phyloP scores from a whole-genome alignment of 1,284 basidiomycete genomes.

The Schizophyllum amplum region DNA sequence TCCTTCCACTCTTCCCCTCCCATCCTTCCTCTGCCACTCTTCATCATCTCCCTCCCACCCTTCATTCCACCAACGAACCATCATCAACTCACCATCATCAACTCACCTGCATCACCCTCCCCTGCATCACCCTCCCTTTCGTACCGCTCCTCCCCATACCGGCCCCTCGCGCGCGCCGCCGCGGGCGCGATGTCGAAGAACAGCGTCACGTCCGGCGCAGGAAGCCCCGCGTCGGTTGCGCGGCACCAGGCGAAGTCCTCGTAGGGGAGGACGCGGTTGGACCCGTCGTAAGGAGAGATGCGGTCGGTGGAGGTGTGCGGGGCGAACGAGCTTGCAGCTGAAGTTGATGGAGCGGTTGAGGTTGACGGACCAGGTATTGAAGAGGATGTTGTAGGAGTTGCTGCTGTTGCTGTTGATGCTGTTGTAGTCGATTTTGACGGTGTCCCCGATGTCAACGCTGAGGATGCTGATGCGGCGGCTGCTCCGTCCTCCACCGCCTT shows the following conservation, averaged over 20 bases:
- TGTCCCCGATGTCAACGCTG: not conserved
- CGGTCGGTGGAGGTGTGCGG: too few species aligned
- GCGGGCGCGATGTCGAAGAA: slow-evolving; percentile 83
- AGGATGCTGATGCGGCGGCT: not conserved
- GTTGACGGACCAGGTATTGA: too few species aligned
- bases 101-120: slow-evolving; percentile 46
- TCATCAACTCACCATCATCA: too few species aligned
- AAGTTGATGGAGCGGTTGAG: not conserved
- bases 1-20: too few species aligned
- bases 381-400: too few species aligned
- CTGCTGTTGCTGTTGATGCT: too few species aligned
- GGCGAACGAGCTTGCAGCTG: too few species aligned
- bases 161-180: slow-evolving; percentile 66
- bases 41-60: too few species aligned
- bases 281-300: too few species aligned
- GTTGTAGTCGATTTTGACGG: not conserved
- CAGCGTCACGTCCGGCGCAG: slow-evolving; percentile 81
- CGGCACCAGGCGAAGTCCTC: slow-evolving; percentile 89
- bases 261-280: slow-evolving; percentile 29
- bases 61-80: too few species aligned
- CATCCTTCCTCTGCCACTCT: too few species aligned
- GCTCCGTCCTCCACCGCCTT: not conserved
- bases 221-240: slow-evolving; percentile 79
- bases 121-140: slow-evolving; percentile 76
- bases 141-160: slow-evolving; percentile 88